phyloP scores from a whole-genome alignment of 352 stramenopile species.

The Phytophthora ramorum region DNA sequence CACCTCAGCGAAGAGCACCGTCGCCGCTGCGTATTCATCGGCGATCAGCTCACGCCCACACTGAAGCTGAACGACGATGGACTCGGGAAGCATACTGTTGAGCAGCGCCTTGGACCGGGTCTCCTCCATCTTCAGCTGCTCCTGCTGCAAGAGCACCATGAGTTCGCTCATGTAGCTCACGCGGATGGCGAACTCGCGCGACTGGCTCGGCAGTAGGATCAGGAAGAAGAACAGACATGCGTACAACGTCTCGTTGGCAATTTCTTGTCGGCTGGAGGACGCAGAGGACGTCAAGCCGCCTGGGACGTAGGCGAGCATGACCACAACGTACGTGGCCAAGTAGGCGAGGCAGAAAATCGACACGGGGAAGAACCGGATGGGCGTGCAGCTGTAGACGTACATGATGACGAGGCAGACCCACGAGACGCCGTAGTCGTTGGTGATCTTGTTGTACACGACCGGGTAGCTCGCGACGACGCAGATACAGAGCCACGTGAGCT shows the following conservation, averaged over 20 bases:
- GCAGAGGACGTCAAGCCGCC: slow-evolving; percentile 29
- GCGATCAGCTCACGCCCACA: slow-evolving; percentile 84
- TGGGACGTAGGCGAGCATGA: slow-evolving; percentile 75
- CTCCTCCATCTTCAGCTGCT: slow-evolving; percentile 85
- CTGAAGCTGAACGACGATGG: slow-evolving; percentile 78
- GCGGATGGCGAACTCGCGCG: slow-evolving; percentile 81
- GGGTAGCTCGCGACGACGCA: slow-evolving; percentile 67
- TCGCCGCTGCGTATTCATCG: slow-evolving; percentile 78
- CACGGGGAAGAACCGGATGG: slow-evolving; percentile 83
- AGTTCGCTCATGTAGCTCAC: slow-evolving; percentile 89
- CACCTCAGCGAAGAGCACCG: slow-evolving; percentile 82
- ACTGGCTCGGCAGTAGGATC: slow-evolving; percentile 81
- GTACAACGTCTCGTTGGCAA: slow-evolving; percentile 83
- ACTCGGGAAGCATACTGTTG: slow-evolving; percentile 86
- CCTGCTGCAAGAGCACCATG: slow-evolving; percentile 83
- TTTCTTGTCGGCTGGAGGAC: slow-evolving; percentile 41
- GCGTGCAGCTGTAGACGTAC: slow-evolving; percentile 87
- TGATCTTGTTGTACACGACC: slow-evolving; percentile 86
- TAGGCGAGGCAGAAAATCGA: slow-evolving; percentile 74
- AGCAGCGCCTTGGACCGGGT: slow-evolving; percentile 79
- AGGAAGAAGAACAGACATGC: slow-evolving; percentile 82
- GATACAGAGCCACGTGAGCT: slow-evolving; percentile 78
- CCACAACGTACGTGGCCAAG: slow-evolving; percentile 70
- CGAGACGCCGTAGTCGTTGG: slow-evolving; percentile 81
- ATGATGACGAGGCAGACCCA: slow-evolving; percentile 87